Base-by-base conservation (phyloP, 345 rosid species). In the Cardamine occulta region DNA sequence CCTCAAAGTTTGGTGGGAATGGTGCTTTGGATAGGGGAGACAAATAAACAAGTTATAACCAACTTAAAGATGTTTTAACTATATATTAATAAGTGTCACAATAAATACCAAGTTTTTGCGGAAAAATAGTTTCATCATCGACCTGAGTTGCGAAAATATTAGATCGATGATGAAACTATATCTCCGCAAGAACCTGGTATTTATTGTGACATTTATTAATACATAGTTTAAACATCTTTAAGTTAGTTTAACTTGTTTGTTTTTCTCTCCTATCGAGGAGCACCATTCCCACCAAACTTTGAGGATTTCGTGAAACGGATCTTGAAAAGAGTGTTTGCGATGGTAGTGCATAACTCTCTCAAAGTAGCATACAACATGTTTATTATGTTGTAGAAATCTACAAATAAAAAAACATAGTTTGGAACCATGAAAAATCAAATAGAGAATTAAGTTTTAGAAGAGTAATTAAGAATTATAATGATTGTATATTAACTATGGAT, bases 311-410 rank as follows among this genome's bases (percentile, higher is more conserved):
- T 31, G 5, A 31, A 31, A 1, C 8, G 8, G 34, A 31, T 31
- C 34, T 31, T 31, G 7, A 31, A 31, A 31, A 5, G 8, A 1
- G 8, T 6, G 34, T 4, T 4, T 29, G 31, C 6, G 74, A 79
- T 91, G 35, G 88, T 75, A 14, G 96, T 93, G 72, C 98, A 93
- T 76, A 88, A 93, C 84, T 93, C 97, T 34, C 85, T 85, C 51
- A 93, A 86, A 61, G 93, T 91, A 66, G 88, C 90, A 82, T 82
- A 91, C 80, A 93, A 91, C 71, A 87, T 81, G 79, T 79, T 86
- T 77, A 88, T 28, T 72, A 88, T 96, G 84, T 91, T 91, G 88
- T 85, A 93, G 90, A 93, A 93, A 81, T 91, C 97, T 58, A 93
- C 85, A 35, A 89, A 87, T 89, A 80, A 82, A 85, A 53, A 28